These are phyloP conservation scores for Globisporangium heterothallicum DNA, from an alignment of 352 stramenopile genomes.

Conservation along the genomic window DNA sequence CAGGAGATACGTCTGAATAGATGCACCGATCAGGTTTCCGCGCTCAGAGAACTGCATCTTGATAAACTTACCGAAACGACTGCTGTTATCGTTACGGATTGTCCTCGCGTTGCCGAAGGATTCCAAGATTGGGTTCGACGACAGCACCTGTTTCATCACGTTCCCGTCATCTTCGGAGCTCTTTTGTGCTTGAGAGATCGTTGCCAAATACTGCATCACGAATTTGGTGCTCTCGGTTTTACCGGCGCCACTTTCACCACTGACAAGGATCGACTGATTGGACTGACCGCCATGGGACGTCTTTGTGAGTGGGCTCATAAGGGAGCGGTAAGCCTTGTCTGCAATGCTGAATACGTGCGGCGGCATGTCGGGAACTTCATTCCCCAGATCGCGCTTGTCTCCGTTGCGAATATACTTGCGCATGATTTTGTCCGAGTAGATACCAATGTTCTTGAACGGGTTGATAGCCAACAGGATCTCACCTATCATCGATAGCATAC, in stretches of 20 bases:
- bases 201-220: slow-evolving; percentile 94
- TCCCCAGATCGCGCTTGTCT: slow-evolving; percentile 60
- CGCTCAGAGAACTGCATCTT: slow-evolving; percentile 91
- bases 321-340: slow-evolving; percentile 82
- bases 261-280: slow-evolving; percentile 92
- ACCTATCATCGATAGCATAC: slow-evolving; percentile 15
- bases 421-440: slow-evolving; percentile 84
- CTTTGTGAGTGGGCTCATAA: slow-evolving; percentile 53
- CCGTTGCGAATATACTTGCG: slow-evolving; percentile 85
- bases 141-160: slow-evolving; percentile 92
- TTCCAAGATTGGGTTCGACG: slow-evolving; percentile 98
- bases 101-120: slow-evolving; percentile 98
- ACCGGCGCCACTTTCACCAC: slow-evolving; percentile 89
- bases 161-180: slow-evolving; percentile 35
- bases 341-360: slow-evolving; percentile 91
- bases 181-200: slow-evolving; percentile 64
- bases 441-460: slow-evolving; percentile 83
- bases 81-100: slow-evolving; percentile 96
- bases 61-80: slow-evolving; percentile 97
- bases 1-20: slow-evolving; percentile 95
- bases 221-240: slow-evolving; percentile 98
- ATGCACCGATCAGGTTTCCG: slow-evolving; percentile 82
- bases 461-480: slow-evolving; percentile 87
- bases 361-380: slow-evolving; percentile 70
- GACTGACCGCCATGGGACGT: slow-evolving; percentile 23